phyloP scores from a whole-genome alignment of 2,329 filamentous ascomycete genomes.

The Ascochyta koolunga region DNA sequence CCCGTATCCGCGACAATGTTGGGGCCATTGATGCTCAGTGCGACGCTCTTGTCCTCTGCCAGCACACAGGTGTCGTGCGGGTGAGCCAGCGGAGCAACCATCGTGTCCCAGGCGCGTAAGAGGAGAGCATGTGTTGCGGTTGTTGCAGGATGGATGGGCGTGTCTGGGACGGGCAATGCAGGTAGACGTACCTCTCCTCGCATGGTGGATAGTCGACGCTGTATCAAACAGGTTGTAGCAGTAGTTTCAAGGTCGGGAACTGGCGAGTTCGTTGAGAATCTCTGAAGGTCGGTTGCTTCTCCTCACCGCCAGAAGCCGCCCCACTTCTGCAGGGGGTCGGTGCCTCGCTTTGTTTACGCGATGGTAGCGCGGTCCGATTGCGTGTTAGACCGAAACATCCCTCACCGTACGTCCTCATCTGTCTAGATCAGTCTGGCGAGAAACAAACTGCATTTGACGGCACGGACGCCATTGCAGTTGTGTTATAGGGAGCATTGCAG shows the following conservation, averaged over 20 bases:
- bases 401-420: not conserved
- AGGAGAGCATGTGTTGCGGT: not conserved
- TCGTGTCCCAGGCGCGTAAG: constrained; percentile 18
- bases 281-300: constrained; percentile 16
- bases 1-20: not conserved
- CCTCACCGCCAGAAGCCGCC: constrained; percentile 16
- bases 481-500: not conserved
- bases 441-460: not conserved
- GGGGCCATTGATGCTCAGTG: constrained; percentile 2
- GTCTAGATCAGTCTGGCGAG: not conserved
- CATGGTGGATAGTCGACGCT: constrained; percentile 44
- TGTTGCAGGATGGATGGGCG: constrained; percentile 19
- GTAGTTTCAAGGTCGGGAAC: constrained; percentile 22
- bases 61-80: constrained; percentile 1
- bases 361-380: constrained; percentile 7
- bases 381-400: constrained; percentile 2
- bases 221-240: constrained; percentile 45
- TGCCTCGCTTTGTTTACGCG: constrained; percentile 17
- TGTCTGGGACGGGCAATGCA: constrained; percentile 28
- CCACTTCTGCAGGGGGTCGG: constrained; percentile 9
- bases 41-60: constrained; percentile 8
- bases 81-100: constrained; percentile 8
- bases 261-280: constrained; percentile 22
- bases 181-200: constrained; percentile 48
- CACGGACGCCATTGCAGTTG: not conserved